Base-by-base conservation (phyloP, 192 early-diverging fungal species). In the Umbelopsis sp. region DNA sequence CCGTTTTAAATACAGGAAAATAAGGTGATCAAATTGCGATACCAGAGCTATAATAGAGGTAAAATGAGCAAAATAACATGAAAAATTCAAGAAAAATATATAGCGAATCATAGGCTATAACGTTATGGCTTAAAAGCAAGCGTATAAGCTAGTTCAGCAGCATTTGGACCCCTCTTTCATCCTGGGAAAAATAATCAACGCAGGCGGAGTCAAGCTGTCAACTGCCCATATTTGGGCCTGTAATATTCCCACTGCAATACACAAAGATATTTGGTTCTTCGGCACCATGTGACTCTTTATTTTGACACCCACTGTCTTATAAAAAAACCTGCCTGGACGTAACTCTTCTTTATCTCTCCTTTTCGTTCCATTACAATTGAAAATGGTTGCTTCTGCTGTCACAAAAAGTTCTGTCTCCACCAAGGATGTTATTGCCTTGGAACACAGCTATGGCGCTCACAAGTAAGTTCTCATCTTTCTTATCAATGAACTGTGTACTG, bases 361-460 rank as follows among this genome's bases (percentile, higher is more conserved):
- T 30, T 49, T 66, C 37, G 13, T 44, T 49, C 23, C 23, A 27
- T 23, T 27, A 21, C 46, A 21, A 49, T 13, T 21, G n/a, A 67
- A 67, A 25, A 67, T 67, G 46, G 25, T 67, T 27, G 21, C 27
- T 49, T 67, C 45, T 49, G 45, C 46, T 67, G 23, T 46, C 21
- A 22, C 45, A 67, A 67, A 48, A 23, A 18, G 49, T 67, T 27
- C 49, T 52, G 22, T 73, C 9, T 66, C 71, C 20, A 78, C 71
- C 68, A 73, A 70, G 21, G 73, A 89, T 74, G 84, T 89, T 69
- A 89, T 93, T 73, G 79, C 82, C 58, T 84, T 96, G 37, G 95
- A 97, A 81, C 80, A 95, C 83, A 79, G 82, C 37, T 93, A 94
- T 75, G 92, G 94, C 69, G 97, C 97, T 46, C 96, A 98, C 91